Evolutionary conservation across 2,329 filamentous ascomycete genomes (phyloP).

Genomic region (Cercospora janseana): DNA sequence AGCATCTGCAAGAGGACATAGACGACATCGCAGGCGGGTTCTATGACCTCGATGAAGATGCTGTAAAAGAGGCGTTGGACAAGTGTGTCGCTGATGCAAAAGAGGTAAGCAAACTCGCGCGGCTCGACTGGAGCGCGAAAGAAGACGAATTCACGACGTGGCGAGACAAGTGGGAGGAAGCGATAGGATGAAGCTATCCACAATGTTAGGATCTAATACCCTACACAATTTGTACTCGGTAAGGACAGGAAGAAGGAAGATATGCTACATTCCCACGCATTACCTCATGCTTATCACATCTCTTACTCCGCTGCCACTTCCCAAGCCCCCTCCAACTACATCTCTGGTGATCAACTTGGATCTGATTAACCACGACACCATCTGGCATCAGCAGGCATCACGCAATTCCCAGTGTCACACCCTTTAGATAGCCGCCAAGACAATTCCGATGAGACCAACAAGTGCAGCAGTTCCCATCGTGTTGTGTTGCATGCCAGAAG

Average conservation of each 20-base stretch:
- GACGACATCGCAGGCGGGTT: constrained; percentile 70
- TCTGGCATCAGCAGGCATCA: not conserved
- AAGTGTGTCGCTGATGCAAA: constrained; percentile 61
- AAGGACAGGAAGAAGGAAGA: constrained; percentile 7
- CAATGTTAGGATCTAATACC: constrained; percentile 1
- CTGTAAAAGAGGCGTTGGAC: constrained; percentile 60
- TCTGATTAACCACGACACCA: not conserved
- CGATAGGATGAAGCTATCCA: constrained; percentile 30
- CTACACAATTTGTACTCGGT: constrained; percentile 6
- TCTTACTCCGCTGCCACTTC: not conserved
- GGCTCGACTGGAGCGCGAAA: constrained; percentile 60
- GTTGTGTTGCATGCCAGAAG: constrained; percentile 1
- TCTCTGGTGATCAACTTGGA: not conserved
- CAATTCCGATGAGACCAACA: constrained; percentile 4
- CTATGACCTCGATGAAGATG: constrained; percentile 63
- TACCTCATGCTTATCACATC: constrained; percentile 2
- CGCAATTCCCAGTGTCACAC: not conserved
- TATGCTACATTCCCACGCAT: constrained; percentile 4
- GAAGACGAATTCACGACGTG: constrained; percentile 77
- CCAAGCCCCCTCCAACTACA: not conserved
- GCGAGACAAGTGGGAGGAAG: constrained; percentile 58
- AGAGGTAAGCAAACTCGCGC: constrained; percentile 55
- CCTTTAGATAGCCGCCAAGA: constrained; percentile 3
- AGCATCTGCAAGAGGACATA: constrained; percentile 63
- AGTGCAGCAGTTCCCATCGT: constrained; percentile 5